These are phyloP conservation scores for Aeschynomene evenia DNA, from an alignment of 306 rosid genomes.

Conservation along the genomic window DNA sequence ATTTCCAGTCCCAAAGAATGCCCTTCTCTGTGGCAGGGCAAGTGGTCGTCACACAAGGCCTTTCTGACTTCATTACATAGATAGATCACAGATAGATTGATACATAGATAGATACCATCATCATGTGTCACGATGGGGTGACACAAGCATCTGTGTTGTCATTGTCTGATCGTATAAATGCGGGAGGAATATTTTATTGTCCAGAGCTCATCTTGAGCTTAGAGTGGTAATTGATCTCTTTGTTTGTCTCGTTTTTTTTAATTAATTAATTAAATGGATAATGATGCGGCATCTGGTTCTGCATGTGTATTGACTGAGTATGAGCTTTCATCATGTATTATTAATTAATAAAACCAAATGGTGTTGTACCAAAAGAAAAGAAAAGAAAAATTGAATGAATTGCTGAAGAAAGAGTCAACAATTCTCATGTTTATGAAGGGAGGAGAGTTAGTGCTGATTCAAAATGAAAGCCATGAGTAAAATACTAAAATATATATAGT, in stretches of 20 bases:
- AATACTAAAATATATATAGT: not conserved
- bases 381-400: not conserved
- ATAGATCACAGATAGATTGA: not conserved
- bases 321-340: conserved; percentile 17
- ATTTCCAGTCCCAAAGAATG: conserved; percentile 74
- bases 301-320: not conserved
- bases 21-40: conserved; percentile 84
- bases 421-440: not conserved
- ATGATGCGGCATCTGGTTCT: conserved; percentile 19
- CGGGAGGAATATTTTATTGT: conserved; percentile 13
- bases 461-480: no score
- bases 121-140: conserved; percentile 68
- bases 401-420: not conserved
- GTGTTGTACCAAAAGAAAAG: not conserved
- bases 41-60: conserved; percentile 79
- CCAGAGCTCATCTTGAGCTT: conserved; percentile 54
- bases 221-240: not conserved
- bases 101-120: not conserved
- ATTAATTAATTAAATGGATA: no score
- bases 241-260: not conserved
- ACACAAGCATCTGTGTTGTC: conserved; percentile 38
- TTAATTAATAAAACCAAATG: conserved; percentile 1
- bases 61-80: conserved; percentile 34
- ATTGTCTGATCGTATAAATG: not conserved
- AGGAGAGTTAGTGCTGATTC: not conserved